Conservation (phyloP, 1,139 yeast species). For the Hansenula sp. region DNA sequence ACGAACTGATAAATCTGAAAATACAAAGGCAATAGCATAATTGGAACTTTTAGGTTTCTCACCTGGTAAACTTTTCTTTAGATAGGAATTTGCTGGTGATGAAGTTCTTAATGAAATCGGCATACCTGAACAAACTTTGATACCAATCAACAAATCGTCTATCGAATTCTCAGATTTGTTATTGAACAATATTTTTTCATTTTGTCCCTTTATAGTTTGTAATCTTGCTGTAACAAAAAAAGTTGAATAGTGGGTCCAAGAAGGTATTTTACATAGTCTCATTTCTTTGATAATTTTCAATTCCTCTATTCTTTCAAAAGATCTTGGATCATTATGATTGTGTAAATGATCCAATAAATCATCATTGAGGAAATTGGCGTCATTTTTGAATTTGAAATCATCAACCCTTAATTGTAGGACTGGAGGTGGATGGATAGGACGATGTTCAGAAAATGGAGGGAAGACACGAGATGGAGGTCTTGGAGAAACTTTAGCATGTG, state of each 20-base stretch:
- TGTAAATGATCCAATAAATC: constrained; percentile 6
- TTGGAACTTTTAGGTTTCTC: constrained; percentile 16
- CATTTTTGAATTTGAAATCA: constrained; percentile 6
- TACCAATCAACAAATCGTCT: constrained; percentile 21
- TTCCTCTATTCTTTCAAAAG: constrained; percentile 20
- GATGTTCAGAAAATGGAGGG: constrained; percentile 25
- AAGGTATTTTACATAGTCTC: constrained; percentile 16
- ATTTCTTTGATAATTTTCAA: constrained; percentile 15
- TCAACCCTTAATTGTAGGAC: constrained; percentile 20
- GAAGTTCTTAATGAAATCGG: constrained; percentile 16
- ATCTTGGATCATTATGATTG: constrained; percentile 9
- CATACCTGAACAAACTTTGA: constrained; percentile 25
- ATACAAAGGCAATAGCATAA: constrained; percentile 23
- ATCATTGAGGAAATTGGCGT: constrained; percentile 6
- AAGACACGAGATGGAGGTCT: constrained; percentile 16
- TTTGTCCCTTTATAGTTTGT: constrained; percentile 11
- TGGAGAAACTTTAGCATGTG: constrained; percentile 25
- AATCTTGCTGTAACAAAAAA: constrained; percentile 24
- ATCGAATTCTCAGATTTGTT: constrained; percentile 7
- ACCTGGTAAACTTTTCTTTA: constrained; percentile 10
- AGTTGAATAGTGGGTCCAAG: constrained; percentile 24
- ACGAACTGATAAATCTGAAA: constrained; percentile 24
- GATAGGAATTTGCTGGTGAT: constrained; percentile 12
- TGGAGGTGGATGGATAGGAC: constrained; percentile 29
- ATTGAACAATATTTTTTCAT: constrained; percentile 6